Evolutionary conservation across 2,329 filamentous ascomycete genomes (phyloP), one percentile per base, ranked within the genome.

Genomic region (Venturia nashicola): DNA sequence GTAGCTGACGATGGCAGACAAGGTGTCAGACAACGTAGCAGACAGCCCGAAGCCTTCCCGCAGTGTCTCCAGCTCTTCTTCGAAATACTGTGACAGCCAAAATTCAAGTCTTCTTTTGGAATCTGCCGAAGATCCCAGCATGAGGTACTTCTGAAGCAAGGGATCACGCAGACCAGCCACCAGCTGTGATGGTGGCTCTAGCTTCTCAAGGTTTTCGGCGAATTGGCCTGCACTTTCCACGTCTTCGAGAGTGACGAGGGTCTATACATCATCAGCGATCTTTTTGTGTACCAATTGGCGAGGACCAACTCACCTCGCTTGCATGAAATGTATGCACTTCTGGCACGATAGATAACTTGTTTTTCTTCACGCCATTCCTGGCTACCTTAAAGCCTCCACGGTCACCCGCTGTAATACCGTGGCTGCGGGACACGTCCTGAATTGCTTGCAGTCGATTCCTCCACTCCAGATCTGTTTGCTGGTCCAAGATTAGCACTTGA

Each of bases 171-270:
- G 77, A 4, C 89, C 85, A 5, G 91, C 89, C 48, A 91, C 85
- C 1, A 95, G 79, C 73, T 96, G 91, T 67, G 89, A 91, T 0
- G 91, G 91, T 48, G 91, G 77, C 72, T 94, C 89, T 34, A 96
- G 86, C 68, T 82, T 88, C 68, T 95, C 90, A 9, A 96, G 74
- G 64, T 83, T 88, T 55, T 83, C 82, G 6, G 91, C 86, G 65
- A 96, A 87, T 61, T 84, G 80, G 32, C 84, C 78, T 14, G 86
- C 85, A 66, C 80, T 86, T 68, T 91, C 87, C 63, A 95, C 84
- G 70, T 95, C 91, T 71, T 95, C 90, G 5, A 95, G 75, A 11
- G 75, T 77, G 16, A 76, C 3, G 84, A 75, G 76, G 27, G 68
- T 67, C 73, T 76, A 57, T 63, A 18, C 20, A 42, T 14, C 12